Evolutionary conservation across 768 basidiomycete genomes (phyloP).

Genomic region (Amanita rubescens): DNA sequence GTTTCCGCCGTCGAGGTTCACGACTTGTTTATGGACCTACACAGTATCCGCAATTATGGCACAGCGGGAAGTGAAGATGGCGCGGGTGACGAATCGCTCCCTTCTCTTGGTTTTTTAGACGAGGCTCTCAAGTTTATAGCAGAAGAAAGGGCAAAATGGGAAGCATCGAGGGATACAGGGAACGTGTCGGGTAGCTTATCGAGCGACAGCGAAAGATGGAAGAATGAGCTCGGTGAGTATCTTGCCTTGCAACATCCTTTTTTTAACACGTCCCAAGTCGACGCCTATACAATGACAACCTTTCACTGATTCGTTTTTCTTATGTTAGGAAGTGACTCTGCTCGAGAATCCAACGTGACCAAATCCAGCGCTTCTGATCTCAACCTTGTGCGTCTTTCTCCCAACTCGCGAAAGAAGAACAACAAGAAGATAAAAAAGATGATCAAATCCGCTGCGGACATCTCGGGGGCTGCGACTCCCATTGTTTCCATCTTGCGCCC

Average conservation of each 20-base stretch:
- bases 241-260: slow-evolving; percentile 1
- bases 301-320: background rate
- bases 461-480: background rate
- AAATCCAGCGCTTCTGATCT: slow-evolving; percentile 1
- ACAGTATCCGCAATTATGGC: background rate
- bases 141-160: slow-evolving; percentile 55
- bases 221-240: slow-evolving; percentile 31
- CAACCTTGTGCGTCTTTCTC: slow-evolving; percentile 2
- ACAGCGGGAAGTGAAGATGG: background rate
- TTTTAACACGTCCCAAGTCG: slow-evolving; percentile 5
- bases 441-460: slow-evolving; percentile 8
- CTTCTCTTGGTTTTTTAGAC: slow-evolving; percentile 63
- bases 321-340: slow-evolving; percentile 3
- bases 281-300: slow-evolving; percentile 4
- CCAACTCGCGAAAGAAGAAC: background rate
- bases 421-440: slow-evolving; percentile 7
- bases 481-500: slow-evolving; percentile 4
- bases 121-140: slow-evolving; percentile 71
- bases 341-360: background rate
- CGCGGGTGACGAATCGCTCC: slow-evolving; percentile 33
- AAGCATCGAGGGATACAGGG: slow-evolving; percentile 35
- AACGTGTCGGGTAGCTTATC: background rate
- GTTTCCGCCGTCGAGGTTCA: too few relatives aligned
- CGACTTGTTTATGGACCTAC: background rate
- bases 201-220: slow-evolving; percentile 20